Evolutionary conservation across 208 protist species (phyloP).

Genomic region (Trichomonas tenax): DNA sequence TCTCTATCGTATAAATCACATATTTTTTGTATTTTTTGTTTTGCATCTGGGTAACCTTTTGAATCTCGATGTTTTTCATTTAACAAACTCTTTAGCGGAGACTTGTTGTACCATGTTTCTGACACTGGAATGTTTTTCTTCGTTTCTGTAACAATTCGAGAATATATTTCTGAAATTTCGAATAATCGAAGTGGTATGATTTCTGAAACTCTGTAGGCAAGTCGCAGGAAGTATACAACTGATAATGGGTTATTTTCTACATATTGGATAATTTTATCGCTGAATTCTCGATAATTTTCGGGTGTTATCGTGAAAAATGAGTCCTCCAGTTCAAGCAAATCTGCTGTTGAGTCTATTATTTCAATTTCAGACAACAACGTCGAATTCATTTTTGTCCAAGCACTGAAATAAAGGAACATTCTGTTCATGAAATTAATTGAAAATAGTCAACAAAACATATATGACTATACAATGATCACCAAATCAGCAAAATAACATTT

Average conservation of each 20-base stretch:
- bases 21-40: neutral
- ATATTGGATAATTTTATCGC: neutral
- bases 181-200: neutral
- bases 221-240: neutral
- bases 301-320: neutral
- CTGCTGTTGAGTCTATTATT: too few species aligned
- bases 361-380: too few species aligned
- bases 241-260: neutral
- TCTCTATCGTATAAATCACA: neutral
- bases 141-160: neutral
- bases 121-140: neutral
- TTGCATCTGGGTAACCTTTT: neutral
- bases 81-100: neutral
- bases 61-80: neutral
- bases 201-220: neutral
- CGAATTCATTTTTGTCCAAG: too few species aligned
- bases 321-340: neutral
- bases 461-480: too few species aligned
- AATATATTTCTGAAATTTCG: neutral
- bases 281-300: neutral
- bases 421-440: too few species aligned
- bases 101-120: neutral
- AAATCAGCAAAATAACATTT: too few species aligned
- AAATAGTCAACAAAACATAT: too few species aligned
- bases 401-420: too few species aligned